phyloP scores from a whole-genome alignment of 768 basidiomycete species.

The Agaricus blazei region DNA sequence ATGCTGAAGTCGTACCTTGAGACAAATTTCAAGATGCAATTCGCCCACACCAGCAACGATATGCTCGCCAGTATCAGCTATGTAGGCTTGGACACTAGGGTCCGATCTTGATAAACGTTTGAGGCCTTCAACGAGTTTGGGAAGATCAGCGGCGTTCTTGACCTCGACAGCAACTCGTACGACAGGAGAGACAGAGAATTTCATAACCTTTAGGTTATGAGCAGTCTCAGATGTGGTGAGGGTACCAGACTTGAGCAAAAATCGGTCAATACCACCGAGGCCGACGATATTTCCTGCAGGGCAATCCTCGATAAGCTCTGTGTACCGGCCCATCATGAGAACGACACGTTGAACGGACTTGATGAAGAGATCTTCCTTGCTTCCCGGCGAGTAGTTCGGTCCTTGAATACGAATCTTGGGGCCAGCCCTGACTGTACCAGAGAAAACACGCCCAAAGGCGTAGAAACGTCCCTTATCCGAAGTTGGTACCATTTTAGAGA shows the following conservation, averaged over 20 bases:
- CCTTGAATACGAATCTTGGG: slow-evolving; percentile 99
- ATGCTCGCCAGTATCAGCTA: slow-evolving; percentile 89
- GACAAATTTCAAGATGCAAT: slow-evolving; percentile 97
- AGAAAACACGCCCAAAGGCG: slow-evolving; percentile 99
- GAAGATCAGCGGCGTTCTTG: slow-evolving; percentile 98
- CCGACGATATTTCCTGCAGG: slow-evolving; percentile 98
- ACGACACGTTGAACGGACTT: slow-evolving; percentile 99
- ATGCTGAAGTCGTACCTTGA: slow-evolving; percentile 60
- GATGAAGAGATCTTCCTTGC: slow-evolving; percentile 97
- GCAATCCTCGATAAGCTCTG: slow-evolving; percentile 99
- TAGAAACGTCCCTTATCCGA: slow-evolving; percentile 99
- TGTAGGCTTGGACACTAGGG: slow-evolving; percentile 97
- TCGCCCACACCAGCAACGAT: slow-evolving; percentile 99
- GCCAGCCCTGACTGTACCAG: slow-evolving; percentile 93
- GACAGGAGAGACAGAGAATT: slow-evolving; percentile 99
- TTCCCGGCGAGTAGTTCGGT: slow-evolving; percentile 96
- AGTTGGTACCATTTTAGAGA: slow-evolving; percentile 99
- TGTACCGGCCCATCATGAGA: slow-evolving; percentile 99
- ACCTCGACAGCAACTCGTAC: slow-evolving; percentile 99
- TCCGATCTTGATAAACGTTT: slow-evolving; percentile 99
- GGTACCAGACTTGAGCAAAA: slow-evolving; percentile 98
- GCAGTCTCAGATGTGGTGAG: slow-evolving; percentile 97
- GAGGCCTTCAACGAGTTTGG: slow-evolving; percentile 99
- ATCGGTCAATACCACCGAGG: slow-evolving; percentile 99
- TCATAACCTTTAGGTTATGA: slow-evolving; percentile 99